Conservation (phyloP, 148 eudicot species). For the Linanthus parryae region DNA sequence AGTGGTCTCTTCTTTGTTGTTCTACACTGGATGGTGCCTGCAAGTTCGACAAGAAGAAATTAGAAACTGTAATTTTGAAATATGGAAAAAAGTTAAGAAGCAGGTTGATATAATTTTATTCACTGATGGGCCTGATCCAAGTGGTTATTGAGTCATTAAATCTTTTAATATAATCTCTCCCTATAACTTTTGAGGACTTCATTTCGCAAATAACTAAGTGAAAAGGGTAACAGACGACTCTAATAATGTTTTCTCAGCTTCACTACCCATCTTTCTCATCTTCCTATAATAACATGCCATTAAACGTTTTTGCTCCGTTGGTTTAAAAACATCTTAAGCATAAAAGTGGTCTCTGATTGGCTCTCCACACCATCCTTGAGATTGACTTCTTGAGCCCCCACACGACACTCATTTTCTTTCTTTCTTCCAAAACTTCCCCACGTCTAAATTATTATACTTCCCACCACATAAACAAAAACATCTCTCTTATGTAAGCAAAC, state of each 20-base stretch:
- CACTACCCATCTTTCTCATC: constrained; percentile 16
- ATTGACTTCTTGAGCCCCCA: constrained; percentile 37
- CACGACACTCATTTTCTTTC: constrained; percentile 24
- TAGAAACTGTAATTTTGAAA: not conserved
- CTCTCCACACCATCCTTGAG: constrained; percentile 25
- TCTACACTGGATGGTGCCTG: too few relatives aligned
- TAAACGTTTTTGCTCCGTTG: constrained; percentile 5
- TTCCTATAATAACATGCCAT: constrained; percentile 5
- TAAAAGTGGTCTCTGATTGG: constrained; percentile 11
- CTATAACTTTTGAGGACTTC: too few relatives aligned
- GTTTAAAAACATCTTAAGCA: constrained; percentile 5
- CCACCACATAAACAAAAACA: constrained; percentile 11
- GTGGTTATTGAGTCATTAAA: constrained; percentile 19
- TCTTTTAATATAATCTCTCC: constrained; percentile 7
- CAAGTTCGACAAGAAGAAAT: too few relatives aligned
- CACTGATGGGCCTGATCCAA: constrained; percentile 11
- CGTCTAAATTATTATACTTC: constrained; percentile 16
- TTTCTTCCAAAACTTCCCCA: constrained; percentile 21
- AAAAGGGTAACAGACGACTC: too few relatives aligned
- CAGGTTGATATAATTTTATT: constrained; percentile 7
- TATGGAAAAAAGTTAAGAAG: not conserved
- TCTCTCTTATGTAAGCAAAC: constrained; percentile 33
- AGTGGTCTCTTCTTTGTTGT: not conserved
- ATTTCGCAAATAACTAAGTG: too few relatives aligned
- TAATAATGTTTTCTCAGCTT: too few relatives aligned